Evolutionary conservation across 1,284 basidiomycete species (phyloP), one percentile per base, ranked within the genome.

Genomic region (Rhodotorula sp.): DNA sequence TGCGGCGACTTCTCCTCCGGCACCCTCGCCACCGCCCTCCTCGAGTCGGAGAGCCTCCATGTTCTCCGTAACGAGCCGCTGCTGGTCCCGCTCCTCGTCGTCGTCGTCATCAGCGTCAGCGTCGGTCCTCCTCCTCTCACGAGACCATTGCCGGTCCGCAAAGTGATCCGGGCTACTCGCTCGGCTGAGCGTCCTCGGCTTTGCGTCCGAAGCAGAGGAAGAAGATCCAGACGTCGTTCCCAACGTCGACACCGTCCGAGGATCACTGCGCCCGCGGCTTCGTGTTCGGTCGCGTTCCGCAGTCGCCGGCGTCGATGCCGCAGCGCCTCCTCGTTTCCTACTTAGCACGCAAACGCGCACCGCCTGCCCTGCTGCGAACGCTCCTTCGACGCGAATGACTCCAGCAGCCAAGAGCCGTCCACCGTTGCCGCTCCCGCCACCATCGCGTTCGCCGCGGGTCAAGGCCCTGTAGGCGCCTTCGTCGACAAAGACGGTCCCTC

Each of bases 331-430:
- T 77, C 26, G 71, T 72, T 60, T 60, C 43, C 47, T 60, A 34
- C 83, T 81, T 16, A 87, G 84, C 7, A 97, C 88, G 54, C 91
- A 85, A 62, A 99, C 89, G 23, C 89, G 86, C 31, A 99, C 94
- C 0, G 94, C 96, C 82, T 98, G 95, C 46, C 94, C 93, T 2
- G 91, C 89, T 0, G 96, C 96, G 81, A 97, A 99, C 0, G 87
- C 87, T 15, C 96, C 96, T 56, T 89, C 87, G 48, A 97, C 90
- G 3, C 88, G 90, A 8, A 93, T 80, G 1, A 99, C 94, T 18
- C 97, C 97, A 2, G 89, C 95, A 0, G 96, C 89, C 14, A 99
- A 86, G 3, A 99, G 83, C 23, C 96, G 86, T 1, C 95, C 95
- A 14, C 96, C 96, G 91, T 81, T 97, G 89, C 52, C 90, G 86